phyloP scores from a whole-genome alignment of 441 rosid species.

The Arabidopsis hybrid region DNA sequence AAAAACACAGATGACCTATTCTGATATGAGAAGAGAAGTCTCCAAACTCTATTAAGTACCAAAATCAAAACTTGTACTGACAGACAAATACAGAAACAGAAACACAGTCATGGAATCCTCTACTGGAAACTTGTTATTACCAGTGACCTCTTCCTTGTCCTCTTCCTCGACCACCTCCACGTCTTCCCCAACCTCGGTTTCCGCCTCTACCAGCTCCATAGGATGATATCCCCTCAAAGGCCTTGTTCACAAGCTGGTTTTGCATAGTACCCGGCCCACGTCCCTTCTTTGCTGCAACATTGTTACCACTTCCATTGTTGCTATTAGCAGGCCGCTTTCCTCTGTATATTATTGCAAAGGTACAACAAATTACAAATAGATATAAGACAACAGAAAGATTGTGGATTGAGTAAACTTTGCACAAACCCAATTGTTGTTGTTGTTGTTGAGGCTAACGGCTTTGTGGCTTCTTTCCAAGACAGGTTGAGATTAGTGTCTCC shows the following conservation, averaged over 20 bases:
- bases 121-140: conserved; percentile 44
- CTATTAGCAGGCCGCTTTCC: conserved; percentile 75
- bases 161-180: conserved; percentile 82
- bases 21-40: conserved; percentile 28
- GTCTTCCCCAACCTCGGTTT: conserved; percentile 69
- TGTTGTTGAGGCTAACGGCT: conserved; percentile 58
- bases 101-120: conserved; percentile 15
- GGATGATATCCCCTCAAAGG: conserved; percentile 80
- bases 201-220: conserved; percentile 69
- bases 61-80: conserved; percentile 5
- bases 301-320: conserved; percentile 65
- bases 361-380: conserved; percentile 18
- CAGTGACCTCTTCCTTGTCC: conserved; percentile 78
- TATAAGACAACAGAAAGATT: conserved; percentile 14
- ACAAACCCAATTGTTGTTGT: conserved; percentile 54
- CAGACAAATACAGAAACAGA: background rate
- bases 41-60: conserved; percentile 33
- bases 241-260: conserved; percentile 89
- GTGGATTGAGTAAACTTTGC: conserved; percentile 25
- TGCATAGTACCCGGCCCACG: conserved; percentile 77
- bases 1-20: conserved; percentile 12
- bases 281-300: conserved; percentile 62
- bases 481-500: conserved; percentile 86
- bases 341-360: conserved; percentile 49
- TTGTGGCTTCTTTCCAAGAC: conserved; percentile 91